Conservation (phyloP, 2,329 filamentous ascomycete species). For the Blastomyces parvus region DNA sequence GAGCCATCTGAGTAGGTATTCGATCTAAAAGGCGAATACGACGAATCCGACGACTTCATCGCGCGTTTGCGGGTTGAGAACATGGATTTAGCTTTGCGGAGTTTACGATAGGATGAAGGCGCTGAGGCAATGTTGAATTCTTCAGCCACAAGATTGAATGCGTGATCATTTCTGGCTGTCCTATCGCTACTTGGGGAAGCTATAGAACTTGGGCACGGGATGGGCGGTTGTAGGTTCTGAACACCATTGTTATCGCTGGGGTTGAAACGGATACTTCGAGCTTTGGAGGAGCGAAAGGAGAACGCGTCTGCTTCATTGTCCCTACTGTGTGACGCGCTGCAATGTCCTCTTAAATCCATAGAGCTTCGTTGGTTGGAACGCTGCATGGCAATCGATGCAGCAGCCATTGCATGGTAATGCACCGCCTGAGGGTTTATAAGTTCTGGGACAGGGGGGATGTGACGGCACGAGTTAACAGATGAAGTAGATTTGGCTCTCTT, state of each 20-base stretch:
- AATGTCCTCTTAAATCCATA: background rate
- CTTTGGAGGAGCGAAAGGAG: background rate
- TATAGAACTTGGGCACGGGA: background rate
- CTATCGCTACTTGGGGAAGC: background rate
- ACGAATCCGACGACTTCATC: slow-evolving; percentile 15
- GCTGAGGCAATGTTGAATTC: slow-evolving; percentile 26
- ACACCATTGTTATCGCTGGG: background rate
- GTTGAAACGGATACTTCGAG: slow-evolving; percentile 11
- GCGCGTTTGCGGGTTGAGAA: slow-evolving; percentile 32
- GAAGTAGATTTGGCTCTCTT: slow-evolving; percentile 32
- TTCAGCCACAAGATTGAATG: slow-evolving; percentile 13
- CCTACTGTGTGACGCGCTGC: slow-evolving; percentile 2
- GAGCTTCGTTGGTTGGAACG: slow-evolving; percentile 23
- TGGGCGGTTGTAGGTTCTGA: background rate
- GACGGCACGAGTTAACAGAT: slow-evolving; percentile 27
- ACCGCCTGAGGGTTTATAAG: slow-evolving; percentile 24
- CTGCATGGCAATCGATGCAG: slow-evolving; percentile 36
- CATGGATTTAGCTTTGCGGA: slow-evolving; percentile 42
- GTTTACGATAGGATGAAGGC: slow-evolving; percentile 39
- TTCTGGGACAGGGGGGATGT: slow-evolving; percentile 19
- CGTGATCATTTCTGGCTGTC: slow-evolving; percentile 11
- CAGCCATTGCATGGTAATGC: slow-evolving; percentile 31
- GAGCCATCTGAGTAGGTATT: slow-evolving; percentile 1
- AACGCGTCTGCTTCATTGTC: background rate
- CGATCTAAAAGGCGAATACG: slow-evolving; percentile 7